Evolutionary conservation across 169 alveolate genomes (phyloP).

Genomic region (Theileria orientalis): DNA sequence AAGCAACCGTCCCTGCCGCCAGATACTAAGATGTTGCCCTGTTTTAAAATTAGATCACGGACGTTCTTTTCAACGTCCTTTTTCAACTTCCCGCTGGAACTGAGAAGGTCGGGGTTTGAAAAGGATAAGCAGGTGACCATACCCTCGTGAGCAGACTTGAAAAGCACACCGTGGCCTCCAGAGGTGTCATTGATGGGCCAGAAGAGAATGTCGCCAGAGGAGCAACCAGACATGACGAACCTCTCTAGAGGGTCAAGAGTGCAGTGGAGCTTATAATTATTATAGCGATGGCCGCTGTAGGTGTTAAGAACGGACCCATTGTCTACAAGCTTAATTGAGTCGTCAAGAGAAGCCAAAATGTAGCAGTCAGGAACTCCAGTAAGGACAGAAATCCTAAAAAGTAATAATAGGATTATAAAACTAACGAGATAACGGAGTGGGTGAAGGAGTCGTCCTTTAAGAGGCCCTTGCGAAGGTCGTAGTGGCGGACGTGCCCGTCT

Average conservation of each 20-base stretch:
- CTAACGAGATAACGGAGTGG: slow-evolving; percentile 59
- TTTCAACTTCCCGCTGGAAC: slow-evolving; percentile 36
- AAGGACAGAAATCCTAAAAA: slow-evolving; percentile 50
- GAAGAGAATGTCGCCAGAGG: slow-evolving; percentile 61
- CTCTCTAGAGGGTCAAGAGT: slow-evolving; percentile 59
- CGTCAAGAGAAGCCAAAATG: slow-evolving; percentile 53
- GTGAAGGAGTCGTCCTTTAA: slow-evolving; percentile 62
- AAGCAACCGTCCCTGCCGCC: slow-evolving; percentile 62
- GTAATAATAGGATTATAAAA: background rate
- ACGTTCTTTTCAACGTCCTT: slow-evolving; percentile 61
- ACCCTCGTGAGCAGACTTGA: slow-evolving; percentile 54
- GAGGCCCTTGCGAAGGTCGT: slow-evolving; percentile 74
- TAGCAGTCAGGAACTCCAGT: slow-evolving; percentile 64
- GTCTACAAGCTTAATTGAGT: slow-evolving; percentile 60
- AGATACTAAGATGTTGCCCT: slow-evolving; percentile 40
- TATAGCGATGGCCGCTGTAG: slow-evolving; percentile 64
- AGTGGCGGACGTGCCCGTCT: slow-evolving; percentile 72
- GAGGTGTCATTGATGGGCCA: slow-evolving; percentile 44
- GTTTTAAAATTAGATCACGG: slow-evolving; percentile 22
- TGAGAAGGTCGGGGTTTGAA: slow-evolving; percentile 60
- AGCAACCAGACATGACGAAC: slow-evolving; percentile 65
- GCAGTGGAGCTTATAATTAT: slow-evolving; percentile 58
- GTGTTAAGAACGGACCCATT: slow-evolving; percentile 57
- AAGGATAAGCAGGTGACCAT: slow-evolving; percentile 42
- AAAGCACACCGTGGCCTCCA: slow-evolving; percentile 7